Evolutionary conservation across 1,284 basidiomycete genomes (phyloP).

Genomic region (Fistulina hepatica): DNA sequence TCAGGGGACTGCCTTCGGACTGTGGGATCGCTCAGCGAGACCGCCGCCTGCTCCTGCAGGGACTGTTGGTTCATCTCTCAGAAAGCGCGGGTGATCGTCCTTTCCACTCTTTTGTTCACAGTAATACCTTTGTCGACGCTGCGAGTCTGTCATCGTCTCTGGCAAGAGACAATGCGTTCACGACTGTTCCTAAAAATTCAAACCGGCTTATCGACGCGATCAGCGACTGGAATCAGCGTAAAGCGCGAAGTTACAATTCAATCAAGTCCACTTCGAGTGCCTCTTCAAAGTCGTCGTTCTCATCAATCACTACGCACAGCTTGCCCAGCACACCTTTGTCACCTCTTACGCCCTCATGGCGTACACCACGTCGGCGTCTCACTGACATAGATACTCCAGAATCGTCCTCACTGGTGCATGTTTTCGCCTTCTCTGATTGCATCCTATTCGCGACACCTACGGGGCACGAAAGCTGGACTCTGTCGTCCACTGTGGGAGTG

Average conservation of each 20-base stretch:
- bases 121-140: neutral
- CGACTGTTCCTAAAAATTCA: slow-evolving; percentile 9
- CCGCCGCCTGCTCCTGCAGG: slow-evolving; percentile 62
- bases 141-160: neutral
- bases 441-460: slow-evolving; percentile 38
- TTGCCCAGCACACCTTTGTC: slow-evolving; percentile 6
- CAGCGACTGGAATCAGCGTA: slow-evolving; percentile 32
- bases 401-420: slow-evolving; percentile 26
- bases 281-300: slow-evolving; percentile 11
- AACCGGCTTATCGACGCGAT: slow-evolving; percentile 32
- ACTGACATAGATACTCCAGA: neutral
- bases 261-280: slow-evolving; percentile 22
- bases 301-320: neutral
- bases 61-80: slow-evolving; percentile 33
- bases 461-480: slow-evolving; percentile 26
- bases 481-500: slow-evolving; percentile 44
- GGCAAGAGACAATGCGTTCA: neutral
- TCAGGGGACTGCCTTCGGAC: slow-evolving; percentile 46
- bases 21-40: slow-evolving; percentile 54
- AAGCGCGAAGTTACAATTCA: slow-evolving; percentile 35
- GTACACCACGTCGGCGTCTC: neutral
- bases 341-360: slow-evolving; percentile 6
- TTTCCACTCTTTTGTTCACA: neutral
- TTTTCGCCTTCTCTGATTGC: slow-evolving; percentile 63
- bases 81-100: slow-evolving; percentile 4